Evolutionary conservation across 129 eudicot genomes (phyloP), one percentile per base, ranked within the genome.

Genomic region (Tagetes patula): DNA sequence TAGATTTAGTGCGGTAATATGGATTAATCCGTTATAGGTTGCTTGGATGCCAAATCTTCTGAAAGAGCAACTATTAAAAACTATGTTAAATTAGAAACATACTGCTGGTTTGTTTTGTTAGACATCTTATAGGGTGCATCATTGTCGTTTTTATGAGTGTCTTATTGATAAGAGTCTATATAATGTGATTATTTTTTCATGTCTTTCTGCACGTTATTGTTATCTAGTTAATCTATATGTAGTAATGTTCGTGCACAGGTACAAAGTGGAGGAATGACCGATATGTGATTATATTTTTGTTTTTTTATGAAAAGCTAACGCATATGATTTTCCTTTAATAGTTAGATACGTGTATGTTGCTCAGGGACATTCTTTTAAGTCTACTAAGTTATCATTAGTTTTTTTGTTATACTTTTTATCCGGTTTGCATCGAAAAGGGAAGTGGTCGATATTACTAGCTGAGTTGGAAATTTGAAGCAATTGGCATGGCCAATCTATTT

Each of bases 201-300:
- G 30, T 31, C 12, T 71, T 30, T 40, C 5, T 3, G 76, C 42
- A 58, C 56, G 13, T 42, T 10, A 12, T 56, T 31, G 56, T 42
- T 9, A 42, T 42, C 20, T 34, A 68, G 8, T 59, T 27, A 46
- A 72, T 72, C 43, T 56, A 13, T 42, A 32, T 42, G 76, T 33
- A 32, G 58, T 41, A 59, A 42, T 43, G 76, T 72, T 58, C 12
- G 59, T 72, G 34, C 41, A n/a, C 10, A 27, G 45, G 8, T 71
- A 55, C 45, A 20, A 45, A 33, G 59, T 43, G 43, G 32, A 32
- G 27, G 12, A 20, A 20, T 20, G 27, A 20, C 27, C 27, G 27
- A 20, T 20, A 20, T 20, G 27, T 20, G 27, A 0, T 20, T 20
- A 20, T 20, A 20, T 20, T 20, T 20, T 20, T 45, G 12, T 56